Base-by-base conservation (phyloP, 2,329 filamentous ascomycete species). In the Chrysoporthe deuterocubensis region DNA sequence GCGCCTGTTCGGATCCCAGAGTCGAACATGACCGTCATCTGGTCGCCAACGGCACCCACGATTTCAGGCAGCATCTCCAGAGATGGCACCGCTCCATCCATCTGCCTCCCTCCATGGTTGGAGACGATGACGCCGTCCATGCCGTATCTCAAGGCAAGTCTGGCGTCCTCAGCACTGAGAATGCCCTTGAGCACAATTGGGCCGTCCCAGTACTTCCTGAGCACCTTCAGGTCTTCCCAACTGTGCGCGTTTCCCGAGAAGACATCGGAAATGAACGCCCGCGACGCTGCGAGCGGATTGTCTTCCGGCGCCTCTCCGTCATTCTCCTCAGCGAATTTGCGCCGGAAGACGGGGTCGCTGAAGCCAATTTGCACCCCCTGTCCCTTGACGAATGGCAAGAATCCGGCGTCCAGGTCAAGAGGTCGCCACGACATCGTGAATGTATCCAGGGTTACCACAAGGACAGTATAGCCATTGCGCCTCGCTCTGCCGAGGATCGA, bases 371-470 rank as follows among this genome's bases (percentile, higher is more conserved):
- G 81, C 62, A 86, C 84, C 2, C 90, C 90, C 11, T 86, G 76
- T 0, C 86, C 86, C 50, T 79, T 82, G 40, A 88, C 78, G 71
- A 92, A 91, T 0, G 89, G 86, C 0, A 88, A 73, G 72, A 87
- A 90, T 2, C 81, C 86, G 16, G 83, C 82, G 71, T 92, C 90
- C 4, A 93, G 82, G 73, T 93, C 90, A 0, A 81, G 82, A 0
- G 90, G 90, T 48, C 91, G 82, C 90, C 90, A 94, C 0, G 85
- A 85, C 46, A 93, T 81, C 14, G 84, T 84, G 77, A 87, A 92
- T 0, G 90, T 93, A 76, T 94, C 91, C 0, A 93, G 81, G 0
- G 92, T 94, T 0, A 94, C 88, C 7, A 93, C 86, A 0, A 93
- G 81, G 0, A 88, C 89, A 44, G 82, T 83, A 77, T 84, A 93